Evolutionary conservation across 2,329 filamentous ascomycete species (phyloP).

Genomic region (Dothideomycetes sp.): DNA sequence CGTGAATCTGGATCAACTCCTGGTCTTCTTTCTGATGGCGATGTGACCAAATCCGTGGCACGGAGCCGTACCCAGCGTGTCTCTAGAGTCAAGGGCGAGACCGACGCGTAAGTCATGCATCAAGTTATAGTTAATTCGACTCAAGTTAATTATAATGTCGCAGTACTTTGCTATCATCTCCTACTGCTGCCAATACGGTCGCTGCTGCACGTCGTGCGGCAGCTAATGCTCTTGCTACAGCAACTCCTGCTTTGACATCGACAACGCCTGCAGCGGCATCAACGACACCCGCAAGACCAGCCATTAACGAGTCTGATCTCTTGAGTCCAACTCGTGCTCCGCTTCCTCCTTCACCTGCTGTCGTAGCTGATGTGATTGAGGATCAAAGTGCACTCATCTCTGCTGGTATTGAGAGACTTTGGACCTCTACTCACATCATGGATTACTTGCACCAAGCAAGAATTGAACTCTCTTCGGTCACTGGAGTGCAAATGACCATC

Average conservation of each 20-base stretch:
- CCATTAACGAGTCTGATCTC: background rate
- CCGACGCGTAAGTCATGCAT: constrained; percentile 19
- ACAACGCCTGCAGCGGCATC: too few relatives aligned
- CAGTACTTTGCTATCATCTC: constrained; percentile 4
- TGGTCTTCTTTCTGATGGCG: constrained; percentile 18
- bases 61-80: constrained; percentile 21
- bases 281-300: too few relatives aligned
- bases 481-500: constrained; percentile 60
- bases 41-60: constrained; percentile 23
- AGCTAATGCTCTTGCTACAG: background rate
- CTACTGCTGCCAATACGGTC: background rate
- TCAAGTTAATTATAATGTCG: background rate
- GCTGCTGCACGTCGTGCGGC: background rate
- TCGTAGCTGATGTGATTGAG: constrained; percentile 68
- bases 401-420: constrained; percentile 54
- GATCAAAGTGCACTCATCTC: constrained; percentile 58
- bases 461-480: constrained; percentile 61
- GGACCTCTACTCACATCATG: constrained; percentile 56
- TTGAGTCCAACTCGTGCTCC: constrained; percentile 23
- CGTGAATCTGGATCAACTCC: constrained; percentile 21
- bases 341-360: constrained; percentile 71
- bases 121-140: background rate
- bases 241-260: too few relatives aligned
- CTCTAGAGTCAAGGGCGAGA: constrained; percentile 29
- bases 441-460: constrained; percentile 58